These are phyloP conservation scores for Termitomyces sp. DNA, from an alignment of 768 basidiomycete genomes.

Conservation along the genomic window DNA sequence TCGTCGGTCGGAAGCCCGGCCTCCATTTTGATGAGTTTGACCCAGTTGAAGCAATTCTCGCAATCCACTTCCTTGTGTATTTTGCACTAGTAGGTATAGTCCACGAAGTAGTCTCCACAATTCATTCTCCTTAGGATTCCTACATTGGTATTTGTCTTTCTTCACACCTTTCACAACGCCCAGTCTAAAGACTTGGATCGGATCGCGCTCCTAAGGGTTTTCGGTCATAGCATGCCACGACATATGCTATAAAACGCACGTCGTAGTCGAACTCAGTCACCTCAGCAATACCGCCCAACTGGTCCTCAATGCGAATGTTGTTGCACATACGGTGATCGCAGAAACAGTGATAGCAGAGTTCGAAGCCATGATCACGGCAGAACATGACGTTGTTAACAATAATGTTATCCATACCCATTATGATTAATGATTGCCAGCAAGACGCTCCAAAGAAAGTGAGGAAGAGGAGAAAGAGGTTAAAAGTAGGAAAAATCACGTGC, in stretches of 20 bases:
- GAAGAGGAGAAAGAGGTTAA: background rate
- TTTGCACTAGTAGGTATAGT: conserved; percentile 18
- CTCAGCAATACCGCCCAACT: conserved; percentile 16
- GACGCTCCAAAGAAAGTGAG: too few relatives aligned
- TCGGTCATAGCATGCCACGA: background rate
- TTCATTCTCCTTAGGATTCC: conserved; percentile 20
- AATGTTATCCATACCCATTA: conserved; percentile 11
- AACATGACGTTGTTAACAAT: conserved; percentile 27
- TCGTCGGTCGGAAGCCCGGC: conserved; percentile 16
- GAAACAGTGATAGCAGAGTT: conserved; percentile 23
- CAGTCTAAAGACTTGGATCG: conserved; percentile 16
- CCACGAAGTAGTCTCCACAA: conserved; percentile 24
- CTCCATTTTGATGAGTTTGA: conserved; percentile 21
- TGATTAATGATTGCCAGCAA: background rate
- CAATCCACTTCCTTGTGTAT: conserved; percentile 25
- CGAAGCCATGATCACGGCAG: conserved; percentile 26
- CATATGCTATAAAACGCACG: conserved; percentile 3
- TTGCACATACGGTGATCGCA: conserved; percentile 28
- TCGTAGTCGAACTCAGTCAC: conserved; percentile 14
- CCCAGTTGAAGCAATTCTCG: conserved; percentile 30
- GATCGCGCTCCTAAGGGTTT: conserved; percentile 12
- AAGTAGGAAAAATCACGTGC: too few relatives aligned
- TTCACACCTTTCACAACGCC: conserved; percentile 14
- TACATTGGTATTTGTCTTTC: conserved; percentile 19
- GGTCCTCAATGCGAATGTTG: conserved; percentile 23